phyloP scores from a whole-genome alignment of 2,329 filamentous ascomycete genomes.

The Geoglossum cookeanum region DNA sequence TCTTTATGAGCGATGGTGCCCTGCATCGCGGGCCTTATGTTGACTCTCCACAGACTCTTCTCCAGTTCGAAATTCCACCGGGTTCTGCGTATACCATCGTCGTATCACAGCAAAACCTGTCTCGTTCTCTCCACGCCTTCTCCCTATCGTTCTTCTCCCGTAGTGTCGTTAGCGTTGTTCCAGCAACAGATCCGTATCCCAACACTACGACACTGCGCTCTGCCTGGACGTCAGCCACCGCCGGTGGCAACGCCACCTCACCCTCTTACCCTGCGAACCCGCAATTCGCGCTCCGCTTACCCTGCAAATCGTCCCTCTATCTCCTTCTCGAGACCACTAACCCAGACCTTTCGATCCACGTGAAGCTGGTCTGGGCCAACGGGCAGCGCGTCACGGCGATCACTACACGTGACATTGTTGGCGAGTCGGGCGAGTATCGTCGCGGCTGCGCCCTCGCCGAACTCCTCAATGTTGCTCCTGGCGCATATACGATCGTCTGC shows the following conservation, averaged over 20 bases:
- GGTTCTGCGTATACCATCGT: conserved; percentile 41
- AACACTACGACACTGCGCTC: conserved; percentile 40
- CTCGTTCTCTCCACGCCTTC: conserved; percentile 58
- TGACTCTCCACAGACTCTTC: conserved; percentile 79
- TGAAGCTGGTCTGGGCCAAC: conserved; percentile 64
- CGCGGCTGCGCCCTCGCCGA: conserved; percentile 58
- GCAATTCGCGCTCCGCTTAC: conserved; percentile 52
- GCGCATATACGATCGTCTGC: conserved; percentile 71
- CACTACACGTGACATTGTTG: conserved; percentile 56
- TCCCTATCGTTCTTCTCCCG: conserved; percentile 69
- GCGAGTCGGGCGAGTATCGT: conserved; percentile 75
- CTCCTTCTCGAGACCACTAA: conserved; percentile 53
- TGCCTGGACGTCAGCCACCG: conserved; percentile 59
- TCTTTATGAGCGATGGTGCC: conserved; percentile 55
- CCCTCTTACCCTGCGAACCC: conserved; percentile 69
- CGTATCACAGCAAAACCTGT: conserved; percentile 60
- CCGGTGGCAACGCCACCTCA: conserved; percentile 67
- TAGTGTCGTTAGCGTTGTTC: conserved; percentile 37
- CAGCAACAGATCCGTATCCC: conserved; percentile 41
- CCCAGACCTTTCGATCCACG: conserved; percentile 55
- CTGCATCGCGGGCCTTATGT: conserved; percentile 69
- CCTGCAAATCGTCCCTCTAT: conserved; percentile 40
- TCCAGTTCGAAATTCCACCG: conserved; percentile 46
- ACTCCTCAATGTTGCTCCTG: conserved; percentile 39
- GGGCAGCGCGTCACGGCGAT: conserved; percentile 54